A percentile compares a stretch with the other conserved stretches of the same genome.
Evolutionary conservation across 2,329 filamentous ascomycete species (phyloP).

Genomic region (Pseudogymnoascus sp.): DNA sequence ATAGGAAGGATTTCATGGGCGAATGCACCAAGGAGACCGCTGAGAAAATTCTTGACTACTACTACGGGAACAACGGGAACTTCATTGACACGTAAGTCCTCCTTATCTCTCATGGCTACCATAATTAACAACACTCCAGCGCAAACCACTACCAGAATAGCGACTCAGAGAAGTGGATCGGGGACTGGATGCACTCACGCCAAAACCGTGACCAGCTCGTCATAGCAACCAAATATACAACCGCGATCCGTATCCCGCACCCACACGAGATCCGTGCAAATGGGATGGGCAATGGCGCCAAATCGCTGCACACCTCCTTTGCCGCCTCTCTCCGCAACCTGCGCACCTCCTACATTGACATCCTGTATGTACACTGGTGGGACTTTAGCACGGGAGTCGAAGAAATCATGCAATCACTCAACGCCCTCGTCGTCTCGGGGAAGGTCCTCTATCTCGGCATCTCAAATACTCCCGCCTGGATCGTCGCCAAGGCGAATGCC

Average conservation of each 20-base stretch:
- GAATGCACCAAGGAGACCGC: slow-evolving; percentile 44
- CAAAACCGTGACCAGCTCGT: slow-evolving; percentile 61
- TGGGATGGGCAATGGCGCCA: slow-evolving; percentile 51
- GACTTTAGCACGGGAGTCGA: slow-evolving; percentile 56
- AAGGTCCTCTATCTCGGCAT: slow-evolving; percentile 63
- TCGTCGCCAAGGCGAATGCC: slow-evolving; percentile 57
- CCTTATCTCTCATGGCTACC: slow-evolving; percentile 25
- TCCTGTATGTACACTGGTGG: slow-evolving; percentile 32
- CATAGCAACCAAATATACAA: slow-evolving; percentile 61
- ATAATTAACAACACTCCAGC: slow-evolving; percentile 36
- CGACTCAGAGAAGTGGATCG: slow-evolving; percentile 56
- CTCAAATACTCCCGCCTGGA: slow-evolving; percentile 62
- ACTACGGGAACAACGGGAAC: slow-evolving; percentile 50
- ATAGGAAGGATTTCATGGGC: slow-evolving; percentile 35
- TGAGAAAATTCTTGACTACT: slow-evolving; percentile 51
- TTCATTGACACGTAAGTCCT: slow-evolving; percentile 51
- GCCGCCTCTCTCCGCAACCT: slow-evolving; percentile 50
- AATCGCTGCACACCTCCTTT: slow-evolving; percentile 49
- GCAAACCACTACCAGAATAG: slow-evolving; percentile 50
- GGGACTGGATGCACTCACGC: slow-evolving; percentile 60
- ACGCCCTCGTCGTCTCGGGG: slow-evolving; percentile 48
- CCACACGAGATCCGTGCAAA: slow-evolving; percentile 42
- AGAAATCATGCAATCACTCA: slow-evolving; percentile 61
- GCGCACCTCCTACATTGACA: slow-evolving; percentile 61
- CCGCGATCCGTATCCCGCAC: slow-evolving; percentile 41